phyloP scores from a whole-genome alignment of 176 grass and related monocot genomes.

The Stipa capillata region DNA sequence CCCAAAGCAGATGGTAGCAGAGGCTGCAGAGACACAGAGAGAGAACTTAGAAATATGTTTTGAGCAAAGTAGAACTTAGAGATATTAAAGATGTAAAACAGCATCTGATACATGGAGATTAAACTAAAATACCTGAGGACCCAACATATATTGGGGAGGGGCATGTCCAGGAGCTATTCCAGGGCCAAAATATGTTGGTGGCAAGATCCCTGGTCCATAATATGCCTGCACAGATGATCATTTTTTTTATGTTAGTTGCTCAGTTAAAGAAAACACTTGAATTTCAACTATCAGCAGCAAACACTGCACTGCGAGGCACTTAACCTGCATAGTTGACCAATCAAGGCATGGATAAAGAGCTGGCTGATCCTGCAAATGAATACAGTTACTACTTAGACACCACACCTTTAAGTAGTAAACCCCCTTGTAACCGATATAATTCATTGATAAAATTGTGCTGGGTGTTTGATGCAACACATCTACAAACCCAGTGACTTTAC shows the following conservation, averaged over 20 bases:
- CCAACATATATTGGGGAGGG: constrained; percentile 68
- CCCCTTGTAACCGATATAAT: background rate
- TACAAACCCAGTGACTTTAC: background rate
- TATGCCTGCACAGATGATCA: constrained; percentile 48
- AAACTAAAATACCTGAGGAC: constrained; percentile 59
- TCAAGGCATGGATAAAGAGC: constrained; percentile 61
- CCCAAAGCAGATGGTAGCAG: constrained; percentile 48
- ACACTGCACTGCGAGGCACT: background rate
- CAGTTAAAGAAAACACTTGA: background rate
- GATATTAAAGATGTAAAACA: background rate
- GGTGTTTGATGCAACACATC: background rate
- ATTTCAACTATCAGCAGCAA: background rate
- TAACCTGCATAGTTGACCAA: constrained; percentile 72
- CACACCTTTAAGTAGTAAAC: background rate
- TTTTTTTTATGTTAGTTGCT: background rate
- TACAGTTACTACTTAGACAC: constrained; percentile 13
- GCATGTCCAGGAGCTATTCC: constrained; percentile 39
- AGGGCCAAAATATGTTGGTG: constrained; percentile 46
- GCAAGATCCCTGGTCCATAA: constrained; percentile 81
- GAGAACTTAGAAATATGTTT: constrained; percentile 1
- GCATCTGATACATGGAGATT: background rate
- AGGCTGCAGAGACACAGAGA: constrained; percentile 27
- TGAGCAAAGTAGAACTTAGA: too few relatives aligned
- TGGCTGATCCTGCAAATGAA: constrained; percentile 53
- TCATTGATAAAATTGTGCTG: background rate